Base-by-base conservation (phyloP, 768 basidiomycete genomes). In the Podaxis carcinomalis region DNA sequence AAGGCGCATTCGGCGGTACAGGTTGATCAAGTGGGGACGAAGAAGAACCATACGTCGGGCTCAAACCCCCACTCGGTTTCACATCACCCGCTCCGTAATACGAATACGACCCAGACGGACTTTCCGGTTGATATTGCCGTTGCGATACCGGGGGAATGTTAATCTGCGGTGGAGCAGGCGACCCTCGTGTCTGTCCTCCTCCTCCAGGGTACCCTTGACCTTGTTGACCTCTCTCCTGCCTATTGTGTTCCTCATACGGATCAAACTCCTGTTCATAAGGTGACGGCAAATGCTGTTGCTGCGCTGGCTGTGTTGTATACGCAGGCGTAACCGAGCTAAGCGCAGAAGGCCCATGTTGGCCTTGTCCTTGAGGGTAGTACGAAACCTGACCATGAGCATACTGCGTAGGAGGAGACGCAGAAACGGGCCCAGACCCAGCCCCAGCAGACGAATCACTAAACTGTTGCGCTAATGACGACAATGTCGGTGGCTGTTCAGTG, bases 401-500 rank as follows among this genome's bases (percentile, higher is more conserved):
- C 9, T 50, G 56, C 21, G 11, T 2, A 21, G 36, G 39, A 21
- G 28, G 46, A 6, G 13, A 9, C 4, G 13, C 35, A 1, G 25
- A 3, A 5, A n/a, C 2, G n/a, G 62, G 3, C 35, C 46, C n/a
- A 53, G 44, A 55, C 65, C 62, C 50, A 66, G 68, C 14, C 66
- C 62, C 50, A 66, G 68, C 14, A 65, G 46, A n/a, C 66, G 63
- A 7, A 68, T 56, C 2, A 66, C 50, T 39, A 58, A 35, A 51
- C 56, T 64, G 5, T 53, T 25, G 61, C 68, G 69, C 7, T 72
- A 44, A 6, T 4, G 42, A 44, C 6, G 64, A 4, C 23, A 39
- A 25, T 28, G 16, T 27, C 2, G 47, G 47, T 0, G 47, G 47
- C 2, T 57, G 19, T 6, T 75, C 74, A 11, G 70, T 68, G 57